Evolutionary conservation across 2,329 filamentous ascomycete genomes (phyloP).

Genomic region (Gyromitra esculenta): DNA sequence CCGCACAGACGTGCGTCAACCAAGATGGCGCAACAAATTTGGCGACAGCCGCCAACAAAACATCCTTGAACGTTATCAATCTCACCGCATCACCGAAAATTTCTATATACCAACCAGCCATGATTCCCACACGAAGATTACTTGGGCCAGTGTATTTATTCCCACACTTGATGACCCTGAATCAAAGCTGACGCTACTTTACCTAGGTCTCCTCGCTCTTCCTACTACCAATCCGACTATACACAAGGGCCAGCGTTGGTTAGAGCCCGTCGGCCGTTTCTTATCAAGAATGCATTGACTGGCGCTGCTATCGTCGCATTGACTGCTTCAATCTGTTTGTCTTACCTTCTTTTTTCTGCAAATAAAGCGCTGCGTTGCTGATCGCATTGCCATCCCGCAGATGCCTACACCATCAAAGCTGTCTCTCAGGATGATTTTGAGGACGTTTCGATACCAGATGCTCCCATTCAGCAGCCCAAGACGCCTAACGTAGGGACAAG

Average conservation of each 20-base stretch:
- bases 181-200: slow-evolving; percentile 22
- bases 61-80: slow-evolving; percentile 20
- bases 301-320: slow-evolving; percentile 79
- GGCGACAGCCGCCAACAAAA: slow-evolving; percentile 8
- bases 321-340: slow-evolving; percentile 87
- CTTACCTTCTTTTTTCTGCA: slow-evolving; percentile 10
- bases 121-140: slow-evolving; percentile 44
- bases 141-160: slow-evolving; percentile 40
- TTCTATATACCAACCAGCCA: slow-evolving; percentile 9
- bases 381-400: slow-evolving; percentile 61
- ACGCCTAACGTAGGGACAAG: slow-evolving; percentile 5
- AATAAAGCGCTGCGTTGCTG: not conserved
- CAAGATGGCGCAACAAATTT: slow-evolving; percentile 18
- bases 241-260: slow-evolving; percentile 88
- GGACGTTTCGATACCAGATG: slow-evolving; percentile 84
- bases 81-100: not conserved
- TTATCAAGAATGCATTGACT: slow-evolving; percentile 86
- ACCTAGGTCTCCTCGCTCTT: slow-evolving; percentile 65
- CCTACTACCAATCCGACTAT: slow-evolving; percentile 91
- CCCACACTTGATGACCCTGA: not conserved
- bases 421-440: slow-evolving; percentile 97
- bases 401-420: slow-evolving; percentile 78
- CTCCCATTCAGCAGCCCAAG: slow-evolving; percentile 31
- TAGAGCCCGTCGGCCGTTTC: slow-evolving; percentile 88
- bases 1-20: slow-evolving; percentile 6